These are phyloP conservation scores for Lepidium aucheri DNA, from an alignment of 345 rosid species.

Conservation along the genomic window DNA sequence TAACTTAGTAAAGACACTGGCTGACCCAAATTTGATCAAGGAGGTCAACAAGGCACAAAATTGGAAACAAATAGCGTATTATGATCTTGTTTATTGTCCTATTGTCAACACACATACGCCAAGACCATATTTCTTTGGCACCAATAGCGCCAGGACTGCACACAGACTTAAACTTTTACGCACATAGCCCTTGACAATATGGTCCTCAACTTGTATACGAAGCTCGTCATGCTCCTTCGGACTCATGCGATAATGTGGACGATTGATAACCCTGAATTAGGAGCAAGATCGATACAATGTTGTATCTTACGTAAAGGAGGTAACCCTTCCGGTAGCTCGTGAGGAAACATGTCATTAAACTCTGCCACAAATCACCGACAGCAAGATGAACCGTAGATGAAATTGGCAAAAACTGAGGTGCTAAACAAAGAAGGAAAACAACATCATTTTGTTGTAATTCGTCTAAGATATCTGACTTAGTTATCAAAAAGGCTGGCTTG, in stretches of 20 bases:
- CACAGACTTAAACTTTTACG: neutral
- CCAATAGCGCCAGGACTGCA: neutral
- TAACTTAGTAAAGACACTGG: too few species aligned
- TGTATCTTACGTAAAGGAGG: neutral
- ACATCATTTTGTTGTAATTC: neutral
- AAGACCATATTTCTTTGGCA: neutral
- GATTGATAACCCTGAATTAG: neutral
- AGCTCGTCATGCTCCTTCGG: neutral
- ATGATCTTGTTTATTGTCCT: too few species aligned
- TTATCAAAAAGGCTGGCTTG: neutral
- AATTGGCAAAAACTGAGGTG: neutral
- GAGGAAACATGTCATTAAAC: neutral
- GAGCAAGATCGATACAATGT: neutral
- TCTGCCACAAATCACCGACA: neutral
- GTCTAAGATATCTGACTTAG: neutral
- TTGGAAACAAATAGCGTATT: neutral
- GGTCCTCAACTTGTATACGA: neutral
- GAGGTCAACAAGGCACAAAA: neutral
- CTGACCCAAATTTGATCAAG: too few species aligned
- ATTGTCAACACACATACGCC: too few species aligned
- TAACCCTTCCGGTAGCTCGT: neutral
- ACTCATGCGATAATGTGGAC: neutral
- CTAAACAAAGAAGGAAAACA: neutral
- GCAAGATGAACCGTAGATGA: neutral
- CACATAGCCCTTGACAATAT: neutral